Evolutionary conservation across 345 rosid species (phyloP).

Genomic region (Citrus mangshanensis): DNA sequence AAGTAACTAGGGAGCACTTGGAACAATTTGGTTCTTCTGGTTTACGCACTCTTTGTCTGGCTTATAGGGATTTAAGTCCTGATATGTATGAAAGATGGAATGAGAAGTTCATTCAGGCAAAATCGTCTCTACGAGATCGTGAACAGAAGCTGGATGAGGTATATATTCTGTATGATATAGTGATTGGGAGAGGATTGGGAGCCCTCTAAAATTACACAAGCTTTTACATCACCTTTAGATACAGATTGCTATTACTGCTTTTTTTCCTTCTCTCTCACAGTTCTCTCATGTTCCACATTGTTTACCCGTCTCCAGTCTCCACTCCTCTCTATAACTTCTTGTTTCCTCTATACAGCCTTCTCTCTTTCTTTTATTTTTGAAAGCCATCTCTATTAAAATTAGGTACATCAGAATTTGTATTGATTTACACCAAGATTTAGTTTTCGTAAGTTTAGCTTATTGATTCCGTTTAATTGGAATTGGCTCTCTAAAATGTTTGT

Average conservation of each 20-base stretch:
- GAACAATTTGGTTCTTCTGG: conserved; percentile 97
- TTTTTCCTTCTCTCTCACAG: too few species aligned
- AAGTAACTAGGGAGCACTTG: conserved; percentile 79
- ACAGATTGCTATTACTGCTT: not conserved
- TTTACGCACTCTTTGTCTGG: conserved; percentile 96
- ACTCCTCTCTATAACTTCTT: too few species aligned
- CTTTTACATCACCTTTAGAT: not conserved
- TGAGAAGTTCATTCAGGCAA: conserved; percentile 95
- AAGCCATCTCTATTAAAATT: too few species aligned
- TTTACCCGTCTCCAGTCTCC: too few species aligned
- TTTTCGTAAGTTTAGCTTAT: too few species aligned
- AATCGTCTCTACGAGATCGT: conserved; percentile 90
- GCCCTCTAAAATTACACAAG: not conserved
- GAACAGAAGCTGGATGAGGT: conserved; percentile 99
- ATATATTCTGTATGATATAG: conserved; percentile 4
- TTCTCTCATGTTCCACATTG: too few species aligned
- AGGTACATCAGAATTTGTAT: too few species aligned
- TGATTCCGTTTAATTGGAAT: too few species aligned
- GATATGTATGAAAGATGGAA: conserved; percentile 88
- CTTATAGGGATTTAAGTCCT: conserved; percentile 74
- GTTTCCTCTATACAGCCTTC: too few species aligned
- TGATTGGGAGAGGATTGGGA: not conserved
- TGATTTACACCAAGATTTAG: too few species aligned
- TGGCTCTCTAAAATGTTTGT: too few species aligned
- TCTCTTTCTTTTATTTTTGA: too few species aligned